A percentile compares a stretch with the other conserved stretches of the same genome.
Evolutionary conservation across 768 basidiomycete species (phyloP).

Genomic region (Boletus eberwhitei): DNA sequence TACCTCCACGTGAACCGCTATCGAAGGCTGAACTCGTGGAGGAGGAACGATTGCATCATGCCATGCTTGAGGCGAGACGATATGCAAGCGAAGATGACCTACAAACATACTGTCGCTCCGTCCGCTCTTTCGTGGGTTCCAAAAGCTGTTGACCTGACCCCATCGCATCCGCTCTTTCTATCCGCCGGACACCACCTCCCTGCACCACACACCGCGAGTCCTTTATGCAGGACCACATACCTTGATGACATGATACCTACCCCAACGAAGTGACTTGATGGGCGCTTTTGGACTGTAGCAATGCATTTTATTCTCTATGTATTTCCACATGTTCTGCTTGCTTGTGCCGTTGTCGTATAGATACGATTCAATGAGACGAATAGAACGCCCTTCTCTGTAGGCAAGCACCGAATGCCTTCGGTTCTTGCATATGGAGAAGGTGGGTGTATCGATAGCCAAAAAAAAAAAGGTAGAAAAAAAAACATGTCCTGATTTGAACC

Average conservation of each 20-base stretch:
- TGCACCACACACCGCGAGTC: conserved; percentile 5
- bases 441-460: neutral
- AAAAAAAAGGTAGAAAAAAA: neutral
- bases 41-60: conserved; percentile 58
- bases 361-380: neutral
- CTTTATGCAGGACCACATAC: conserved; percentile 20
- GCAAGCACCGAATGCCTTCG: conserved; percentile 24
- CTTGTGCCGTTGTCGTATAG: neutral
- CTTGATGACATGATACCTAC: conserved; percentile 25
- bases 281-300: conserved; percentile 19
- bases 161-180: neutral
- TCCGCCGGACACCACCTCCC: neutral
- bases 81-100: conserved; percentile 51
- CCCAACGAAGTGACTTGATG: neutral
- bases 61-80: conserved; percentile 56
- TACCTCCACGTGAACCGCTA: conserved; percentile 58
- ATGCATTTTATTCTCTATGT: conserved; percentile 25
- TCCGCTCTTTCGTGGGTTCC: conserved; percentile 59
- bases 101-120: conserved; percentile 52
- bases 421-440: conserved; percentile 32
- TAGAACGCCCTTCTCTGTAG: conserved; percentile 21
- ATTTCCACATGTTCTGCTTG: conserved; percentile 9
- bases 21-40: conserved; percentile 69
- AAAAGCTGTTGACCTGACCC: conserved; percentile 35
- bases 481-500: conserved; percentile 15